Evolutionary conservation across 225 moss, liverwort and hornwort genomes (phyloP).

Genomic region (Sphagnum tenellum): DNA sequence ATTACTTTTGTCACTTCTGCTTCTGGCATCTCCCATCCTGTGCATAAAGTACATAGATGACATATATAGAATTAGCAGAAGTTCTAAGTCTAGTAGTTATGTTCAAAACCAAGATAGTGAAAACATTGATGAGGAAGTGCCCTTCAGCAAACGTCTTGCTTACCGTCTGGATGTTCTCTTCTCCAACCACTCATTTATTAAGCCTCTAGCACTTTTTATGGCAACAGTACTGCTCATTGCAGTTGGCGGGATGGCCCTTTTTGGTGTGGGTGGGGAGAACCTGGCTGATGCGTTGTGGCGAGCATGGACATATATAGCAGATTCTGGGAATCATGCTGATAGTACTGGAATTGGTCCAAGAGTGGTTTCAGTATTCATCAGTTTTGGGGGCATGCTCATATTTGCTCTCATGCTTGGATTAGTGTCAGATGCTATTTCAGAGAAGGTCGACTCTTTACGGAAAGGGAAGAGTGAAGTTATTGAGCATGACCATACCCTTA

Average conservation of each 20-base stretch:
- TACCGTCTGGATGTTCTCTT: slow-evolving; percentile 46
- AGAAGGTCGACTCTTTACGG: slow-evolving; percentile 46
- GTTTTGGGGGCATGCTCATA: slow-evolving; percentile 54
- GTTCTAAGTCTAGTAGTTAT: neutral
- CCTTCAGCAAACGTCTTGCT: slow-evolving; percentile 40
- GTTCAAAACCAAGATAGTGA: neutral
- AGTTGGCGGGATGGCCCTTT: slow-evolving; percentile 44
- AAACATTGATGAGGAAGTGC: slow-evolving; percentile 31
- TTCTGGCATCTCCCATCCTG: slow-evolving; percentile 24
- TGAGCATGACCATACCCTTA: slow-evolving; percentile 42
- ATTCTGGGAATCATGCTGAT: slow-evolving; percentile 51
- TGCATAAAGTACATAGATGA: slow-evolving; percentile 40
- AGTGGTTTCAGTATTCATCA: slow-evolving; percentile 40
- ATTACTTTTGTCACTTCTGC: slow-evolving; percentile 20
- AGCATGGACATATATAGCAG: slow-evolving; percentile 53
- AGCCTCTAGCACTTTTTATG: slow-evolving; percentile 38
- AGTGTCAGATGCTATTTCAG: slow-evolving; percentile 54
- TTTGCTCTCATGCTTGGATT: slow-evolving; percentile 55
- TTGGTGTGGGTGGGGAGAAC: slow-evolving; percentile 35
- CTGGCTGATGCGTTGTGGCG: slow-evolving; percentile 40
- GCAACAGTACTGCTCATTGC: slow-evolving; percentile 41
- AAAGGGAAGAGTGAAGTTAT: slow-evolving; percentile 57
- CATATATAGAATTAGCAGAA: slow-evolving; percentile 20
- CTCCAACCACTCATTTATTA: slow-evolving; percentile 37
- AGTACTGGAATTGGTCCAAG: slow-evolving; percentile 38